phyloP scores from a whole-genome alignment of 2,329 filamentous ascomycete genomes.

The Botrytis fabae region DNA sequence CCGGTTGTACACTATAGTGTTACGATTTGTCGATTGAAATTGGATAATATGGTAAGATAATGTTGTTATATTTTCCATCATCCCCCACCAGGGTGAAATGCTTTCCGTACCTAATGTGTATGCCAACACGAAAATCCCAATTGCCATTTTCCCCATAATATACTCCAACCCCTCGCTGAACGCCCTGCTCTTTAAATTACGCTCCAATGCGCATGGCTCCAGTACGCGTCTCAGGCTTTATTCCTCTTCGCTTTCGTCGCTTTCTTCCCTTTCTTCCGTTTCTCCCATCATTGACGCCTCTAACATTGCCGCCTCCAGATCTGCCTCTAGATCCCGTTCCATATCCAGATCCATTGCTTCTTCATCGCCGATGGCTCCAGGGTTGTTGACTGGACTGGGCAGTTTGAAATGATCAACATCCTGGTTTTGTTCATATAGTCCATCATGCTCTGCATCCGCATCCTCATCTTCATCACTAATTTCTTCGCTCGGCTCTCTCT shows the following conservation, averaged over 20 bases:
- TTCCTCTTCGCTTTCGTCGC: conserved; percentile 42
- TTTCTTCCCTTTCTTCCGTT: conserved; percentile 29
- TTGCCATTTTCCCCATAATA: background rate
- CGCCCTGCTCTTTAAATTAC: background rate
- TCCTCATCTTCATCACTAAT: conserved; percentile 51
- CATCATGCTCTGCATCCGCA: conserved; percentile 49
- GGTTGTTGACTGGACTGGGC: conserved; percentile 52
- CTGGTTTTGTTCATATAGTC: conserved; percentile 41
- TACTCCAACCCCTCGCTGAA: background rate
- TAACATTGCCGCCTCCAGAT: conserved; percentile 33
- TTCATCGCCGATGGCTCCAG: conserved; percentile 36
- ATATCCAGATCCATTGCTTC: conserved; percentile 40
- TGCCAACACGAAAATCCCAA: conserved; percentile 4
- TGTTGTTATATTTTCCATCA: background rate
- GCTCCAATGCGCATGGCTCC: background rate
- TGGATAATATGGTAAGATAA: background rate
- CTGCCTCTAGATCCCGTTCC: conserved; percentile 40
- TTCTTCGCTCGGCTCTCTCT: conserved; percentile 37
- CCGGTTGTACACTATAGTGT: background rate
- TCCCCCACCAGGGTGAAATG: background rate
- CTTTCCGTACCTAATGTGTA: background rate
- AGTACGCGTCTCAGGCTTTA: conserved; percentile 25
- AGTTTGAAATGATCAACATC: conserved; percentile 50
- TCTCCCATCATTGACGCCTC: no score
- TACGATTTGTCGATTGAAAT: background rate